Conservation (phyloP, 1,284 basidiomycete genomes). For the Cerioporus squamosus region DNA sequence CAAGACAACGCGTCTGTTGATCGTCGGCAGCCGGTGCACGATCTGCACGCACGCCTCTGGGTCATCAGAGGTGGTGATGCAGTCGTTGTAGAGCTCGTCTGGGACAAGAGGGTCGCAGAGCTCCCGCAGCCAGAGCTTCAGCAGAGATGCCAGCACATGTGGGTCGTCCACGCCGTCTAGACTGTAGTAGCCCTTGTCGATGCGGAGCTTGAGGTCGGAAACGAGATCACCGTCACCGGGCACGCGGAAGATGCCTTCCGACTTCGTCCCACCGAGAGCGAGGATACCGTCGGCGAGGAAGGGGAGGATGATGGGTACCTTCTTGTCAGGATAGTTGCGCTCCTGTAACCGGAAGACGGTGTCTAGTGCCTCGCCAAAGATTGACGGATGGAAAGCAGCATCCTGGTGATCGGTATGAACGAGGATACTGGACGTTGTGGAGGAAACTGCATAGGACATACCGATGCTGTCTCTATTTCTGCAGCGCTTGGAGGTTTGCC, state of each 20-base stretch:
- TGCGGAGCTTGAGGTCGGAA: constrained; percentile 83
- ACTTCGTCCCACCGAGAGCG: constrained; percentile 80
- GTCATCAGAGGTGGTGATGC: constrained; percentile 71
- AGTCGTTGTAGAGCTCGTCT: constrained; percentile 86
- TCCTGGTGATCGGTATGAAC: constrained; percentile 52
- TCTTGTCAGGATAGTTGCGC: constrained; percentile 80
- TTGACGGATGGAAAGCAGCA: constrained; percentile 91
- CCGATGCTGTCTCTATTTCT: constrained; percentile 89
- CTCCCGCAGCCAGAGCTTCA: constrained; percentile 93
- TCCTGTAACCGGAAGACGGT: constrained; percentile 84
- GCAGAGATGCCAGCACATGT: constrained; percentile 83
- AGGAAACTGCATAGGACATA: constrained; percentile 49
- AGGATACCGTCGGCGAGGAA: constrained; percentile 92
- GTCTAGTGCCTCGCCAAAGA: constrained; percentile 88
- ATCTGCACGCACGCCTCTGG: constrained; percentile 74
- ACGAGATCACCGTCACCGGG: constrained; percentile 88
- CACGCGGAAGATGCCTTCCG: constrained; percentile 90
- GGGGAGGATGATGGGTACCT: constrained; percentile 89
- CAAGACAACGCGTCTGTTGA: constrained; percentile 82
- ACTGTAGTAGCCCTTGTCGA: constrained; percentile 90
- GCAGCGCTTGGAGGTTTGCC: constrained; percentile 79
- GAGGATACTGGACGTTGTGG: background rate
- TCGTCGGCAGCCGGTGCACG: constrained; percentile 76
- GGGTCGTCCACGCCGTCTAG: constrained; percentile 88
- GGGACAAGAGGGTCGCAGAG: constrained; percentile 88